phyloP scores from a whole-genome alignment of 768 basidiomycete species.

The Tylopilus plumbeoviolaceoides region DNA sequence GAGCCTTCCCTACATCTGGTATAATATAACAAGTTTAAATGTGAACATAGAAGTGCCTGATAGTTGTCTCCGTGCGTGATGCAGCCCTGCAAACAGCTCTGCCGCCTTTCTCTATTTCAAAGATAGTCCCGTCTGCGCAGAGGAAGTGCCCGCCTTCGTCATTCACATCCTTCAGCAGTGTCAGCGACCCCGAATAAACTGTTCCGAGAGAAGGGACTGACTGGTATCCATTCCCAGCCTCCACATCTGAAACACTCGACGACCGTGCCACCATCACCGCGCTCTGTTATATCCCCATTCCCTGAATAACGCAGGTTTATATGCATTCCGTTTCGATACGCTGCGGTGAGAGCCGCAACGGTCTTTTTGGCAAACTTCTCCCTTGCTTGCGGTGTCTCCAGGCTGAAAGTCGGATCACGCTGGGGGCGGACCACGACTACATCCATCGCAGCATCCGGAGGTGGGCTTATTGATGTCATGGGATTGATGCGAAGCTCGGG shows the following conservation, averaged over 20 bases:
- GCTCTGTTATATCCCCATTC: constrained; percentile 38
- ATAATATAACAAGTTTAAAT: constrained; percentile 26
- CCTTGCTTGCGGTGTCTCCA: constrained; percentile 42
- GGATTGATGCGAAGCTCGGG: constrained; percentile 77
- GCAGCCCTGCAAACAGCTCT: constrained; percentile 47
- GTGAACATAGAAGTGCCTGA: constrained; percentile 44
- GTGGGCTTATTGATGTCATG: constrained; percentile 43
- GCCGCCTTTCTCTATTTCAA: constrained; percentile 57
- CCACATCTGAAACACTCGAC: constrained; percentile 78
- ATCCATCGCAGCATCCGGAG: constrained; percentile 54
- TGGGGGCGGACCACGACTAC: constrained; percentile 72
- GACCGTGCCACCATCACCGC: constrained; percentile 48
- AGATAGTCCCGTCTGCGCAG: constrained; percentile 77
- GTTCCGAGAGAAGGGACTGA: constrained; percentile 33
- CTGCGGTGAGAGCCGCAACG: constrained; percentile 53
- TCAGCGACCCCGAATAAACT: constrained; percentile 3
- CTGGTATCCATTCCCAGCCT: constrained; percentile 87
- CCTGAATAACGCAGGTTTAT: constrained; percentile 53
- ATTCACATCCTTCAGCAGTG: constrained; percentile 43
- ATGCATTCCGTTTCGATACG: constrained; percentile 78
- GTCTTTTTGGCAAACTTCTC: constrained; percentile 49
- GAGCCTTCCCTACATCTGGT: neutral
- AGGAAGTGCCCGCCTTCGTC: constrained; percentile 66
- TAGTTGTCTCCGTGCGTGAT: constrained; percentile 29
- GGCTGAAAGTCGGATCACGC: constrained; percentile 46